These are phyloP conservation scores for Boletus pseudo-olivaceus DNA, from an alignment of 768 basidiomycete species.

Conservation along the genomic window DNA sequence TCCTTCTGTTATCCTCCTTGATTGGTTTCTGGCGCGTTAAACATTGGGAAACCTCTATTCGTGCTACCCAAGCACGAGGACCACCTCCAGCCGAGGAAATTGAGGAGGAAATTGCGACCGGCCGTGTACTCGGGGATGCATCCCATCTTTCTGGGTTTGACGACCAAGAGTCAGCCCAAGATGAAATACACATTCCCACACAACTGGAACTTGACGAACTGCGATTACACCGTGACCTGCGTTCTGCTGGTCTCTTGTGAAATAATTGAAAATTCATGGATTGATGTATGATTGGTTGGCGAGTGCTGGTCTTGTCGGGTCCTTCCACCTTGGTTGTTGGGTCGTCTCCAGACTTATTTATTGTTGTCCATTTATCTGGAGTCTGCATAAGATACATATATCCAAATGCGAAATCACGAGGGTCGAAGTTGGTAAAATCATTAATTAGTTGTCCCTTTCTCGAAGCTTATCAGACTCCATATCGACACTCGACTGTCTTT, in stretches of 20 bases:
- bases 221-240: slow-evolving; percentile 47
- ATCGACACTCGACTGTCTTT: slow-evolving; percentile 70
- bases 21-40: slow-evolving; percentile 84
- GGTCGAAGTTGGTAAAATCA: neutral
- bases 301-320: neutral
- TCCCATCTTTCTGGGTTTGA: slow-evolving; percentile 45
- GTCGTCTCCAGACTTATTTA: slow-evolving; percentile 3
- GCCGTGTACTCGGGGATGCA: slow-evolving; percentile 48
- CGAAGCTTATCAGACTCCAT: slow-evolving; percentile 58
- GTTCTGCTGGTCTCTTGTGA: slow-evolving; percentile 54
- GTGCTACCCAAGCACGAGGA: slow-evolving; percentile 35
- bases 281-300: slow-evolving; percentile 8
- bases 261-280: neutral
- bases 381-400: slow-evolving; percentile 7
- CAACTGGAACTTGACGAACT: slow-evolving; percentile 39
- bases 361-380: slow-evolving; percentile 21
- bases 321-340: neutral
- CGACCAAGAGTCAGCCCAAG: slow-evolving; percentile 12
- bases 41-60: slow-evolving; percentile 75
- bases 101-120: slow-evolving; percentile 49
- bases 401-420: neutral
- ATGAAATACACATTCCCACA: slow-evolving; percentile 20
- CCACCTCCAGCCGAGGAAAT: slow-evolving; percentile 38
- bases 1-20: slow-evolving; percentile 79
- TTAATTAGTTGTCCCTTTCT: neutral